Evolutionary conservation across 148 eudicot species (phyloP).

Genomic region (Rheum nobile): DNA sequence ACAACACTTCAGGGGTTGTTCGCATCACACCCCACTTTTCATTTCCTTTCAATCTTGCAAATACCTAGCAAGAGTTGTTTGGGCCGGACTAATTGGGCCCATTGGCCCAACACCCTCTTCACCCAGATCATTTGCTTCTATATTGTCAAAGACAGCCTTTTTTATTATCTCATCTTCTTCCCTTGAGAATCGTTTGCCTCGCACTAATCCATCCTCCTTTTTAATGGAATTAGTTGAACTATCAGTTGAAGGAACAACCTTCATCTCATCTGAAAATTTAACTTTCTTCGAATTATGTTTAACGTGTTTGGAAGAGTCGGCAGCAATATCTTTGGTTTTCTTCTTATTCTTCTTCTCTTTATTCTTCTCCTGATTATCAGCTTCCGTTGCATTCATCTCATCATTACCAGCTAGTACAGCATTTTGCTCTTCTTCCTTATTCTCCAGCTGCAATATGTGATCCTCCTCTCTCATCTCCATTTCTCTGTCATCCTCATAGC

Average conservation of each 20-base stretch:
- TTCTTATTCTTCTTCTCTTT: not conserved
- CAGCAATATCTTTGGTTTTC: not conserved
- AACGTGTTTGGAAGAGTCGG: not conserved
- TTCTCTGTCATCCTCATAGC: not conserved
- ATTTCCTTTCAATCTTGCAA: too few species aligned
- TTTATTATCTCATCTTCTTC: too few species aligned
- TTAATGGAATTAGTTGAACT: not conserved
- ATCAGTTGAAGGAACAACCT: not conserved
- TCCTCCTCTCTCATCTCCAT: not conserved
- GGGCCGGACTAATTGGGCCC: too few species aligned
- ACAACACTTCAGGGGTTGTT: too few species aligned
- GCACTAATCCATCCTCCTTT: not conserved
- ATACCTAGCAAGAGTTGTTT: too few species aligned
- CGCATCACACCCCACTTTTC: too few species aligned
- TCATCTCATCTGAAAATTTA: not conserved
- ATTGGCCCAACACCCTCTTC: constrained; percentile 29
- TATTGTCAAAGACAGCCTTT: too few species aligned
- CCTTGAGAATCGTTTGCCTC: too few species aligned
- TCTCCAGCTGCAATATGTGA: not conserved
- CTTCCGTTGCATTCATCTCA: not conserved
- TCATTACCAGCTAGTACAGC: not conserved
- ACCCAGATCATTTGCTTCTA: constrained; percentile 21
- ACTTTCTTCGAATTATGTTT: not conserved
- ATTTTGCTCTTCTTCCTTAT: not conserved
- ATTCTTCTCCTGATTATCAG: not conserved